Conservation (phyloP, 2,329 filamentous ascomycete species). For the Botryotinia globosa region DNA sequence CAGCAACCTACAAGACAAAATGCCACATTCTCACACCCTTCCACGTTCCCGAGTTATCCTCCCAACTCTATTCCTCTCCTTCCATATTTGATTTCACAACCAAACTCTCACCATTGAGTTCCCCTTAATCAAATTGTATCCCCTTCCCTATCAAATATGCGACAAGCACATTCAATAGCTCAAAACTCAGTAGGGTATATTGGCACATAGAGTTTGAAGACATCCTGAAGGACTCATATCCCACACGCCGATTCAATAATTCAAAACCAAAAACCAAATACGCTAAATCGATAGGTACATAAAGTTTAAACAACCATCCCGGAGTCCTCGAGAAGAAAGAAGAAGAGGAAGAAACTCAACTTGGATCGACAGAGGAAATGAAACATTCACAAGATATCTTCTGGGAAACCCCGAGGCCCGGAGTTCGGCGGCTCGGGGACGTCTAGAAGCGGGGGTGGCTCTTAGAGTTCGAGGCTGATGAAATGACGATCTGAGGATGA, state of each 20-base stretch:
- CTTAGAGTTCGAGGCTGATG: not conserved
- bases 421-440: not conserved
- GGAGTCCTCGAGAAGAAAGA: not conserved
- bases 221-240: no score
- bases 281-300: no score
- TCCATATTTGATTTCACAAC: not conserved
- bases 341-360: not conserved
- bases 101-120: not conserved
- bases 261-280: no score
- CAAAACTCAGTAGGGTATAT: not conserved
- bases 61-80: not conserved
- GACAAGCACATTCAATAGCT: not conserved
- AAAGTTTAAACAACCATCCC: no score
- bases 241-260: no score
- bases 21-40: not conserved
- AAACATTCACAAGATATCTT: not conserved
- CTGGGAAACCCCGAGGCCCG: not conserved
- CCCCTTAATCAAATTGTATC: not conserved
- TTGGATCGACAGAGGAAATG: no score
- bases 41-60: not conserved
- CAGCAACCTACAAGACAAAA: no score
- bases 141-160: not conserved
- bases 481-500: not conserved
- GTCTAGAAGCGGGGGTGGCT: not conserved
- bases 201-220: not conserved